These are phyloP conservation scores for Coriolopsis trogii DNA, from an alignment of 1,284 basidiomycete species.

Conservation along the genomic window DNA sequence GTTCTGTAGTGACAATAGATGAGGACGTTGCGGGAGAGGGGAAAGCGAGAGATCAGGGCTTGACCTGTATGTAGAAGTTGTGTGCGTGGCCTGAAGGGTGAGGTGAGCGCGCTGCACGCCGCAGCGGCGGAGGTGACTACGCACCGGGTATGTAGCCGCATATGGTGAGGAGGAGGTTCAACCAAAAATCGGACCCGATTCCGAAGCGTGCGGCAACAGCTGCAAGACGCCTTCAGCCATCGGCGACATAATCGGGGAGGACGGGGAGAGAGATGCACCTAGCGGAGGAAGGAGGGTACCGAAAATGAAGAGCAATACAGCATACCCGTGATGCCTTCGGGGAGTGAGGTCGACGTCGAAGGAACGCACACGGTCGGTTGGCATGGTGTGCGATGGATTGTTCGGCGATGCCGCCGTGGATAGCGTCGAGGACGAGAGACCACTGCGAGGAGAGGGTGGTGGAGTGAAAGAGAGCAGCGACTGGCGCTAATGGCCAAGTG, in stretches of 20 bases:
- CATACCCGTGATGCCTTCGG: constrained; percentile 81
- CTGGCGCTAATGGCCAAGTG: background rate
- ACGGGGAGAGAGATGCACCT: constrained; percentile 53
- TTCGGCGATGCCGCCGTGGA: background rate
- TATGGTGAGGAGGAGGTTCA: constrained; percentile 89
- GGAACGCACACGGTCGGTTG: constrained; percentile 18
- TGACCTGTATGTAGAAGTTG: constrained; percentile 91
- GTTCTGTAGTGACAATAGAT: constrained; percentile 58
- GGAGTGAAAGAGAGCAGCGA: background rate
- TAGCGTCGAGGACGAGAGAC: background rate
- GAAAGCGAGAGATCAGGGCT: constrained; percentile 1
- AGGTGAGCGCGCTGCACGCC: constrained; percentile 5
- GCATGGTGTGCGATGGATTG: constrained; percentile 18
- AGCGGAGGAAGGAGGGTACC: constrained; percentile 87
- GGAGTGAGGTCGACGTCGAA: constrained; percentile 67
- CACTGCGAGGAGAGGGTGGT: background rate
- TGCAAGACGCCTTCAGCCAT: constrained; percentile 2
- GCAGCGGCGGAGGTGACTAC: constrained; percentile 24
- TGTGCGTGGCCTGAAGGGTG: constrained; percentile 68
- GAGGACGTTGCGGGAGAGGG: background rate
- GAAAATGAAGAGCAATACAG: constrained; percentile 80
- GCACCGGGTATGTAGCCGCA: constrained; percentile 89
- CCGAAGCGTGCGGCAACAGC: constrained; percentile 96
- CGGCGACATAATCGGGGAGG: constrained; percentile 1
- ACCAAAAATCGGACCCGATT: constrained; percentile 89